Evolutionary conservation across 2,329 filamentous ascomycete genomes (phyloP), one percentile per base, ranked within the genome.

Genomic region (Botrytis elliptica): DNA sequence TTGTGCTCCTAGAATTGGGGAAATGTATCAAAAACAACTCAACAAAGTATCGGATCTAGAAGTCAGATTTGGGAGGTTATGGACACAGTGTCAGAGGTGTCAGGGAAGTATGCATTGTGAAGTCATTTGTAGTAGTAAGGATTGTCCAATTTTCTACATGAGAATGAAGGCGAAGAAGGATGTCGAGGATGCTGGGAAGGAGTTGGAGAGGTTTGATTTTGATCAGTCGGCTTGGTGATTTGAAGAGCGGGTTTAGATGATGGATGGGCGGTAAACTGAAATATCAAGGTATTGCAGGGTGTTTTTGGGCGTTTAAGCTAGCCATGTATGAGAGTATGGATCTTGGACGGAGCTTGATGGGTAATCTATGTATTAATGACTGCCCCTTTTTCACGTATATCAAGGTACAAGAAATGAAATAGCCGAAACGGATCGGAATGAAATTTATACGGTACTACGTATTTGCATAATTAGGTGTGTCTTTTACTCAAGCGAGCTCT

Each of bases 81-180:
- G 96, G 96, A 99, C 96, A 67, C 96, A 99, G 83, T 99, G 96
- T 82, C 96, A 99, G 85, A 88, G 96, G 60, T 99, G 96, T 82
- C 96, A 99, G 85, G 96, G 95, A 72, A 98, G 94, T 85, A 92
- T 99, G 88, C 96, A 99, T 84, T 96, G 94, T 82, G 96, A 99
- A 83, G 97, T 99, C 72, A 98, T 99, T 78, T 99, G 96, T 85
- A 95, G 92, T 76, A 95, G 92, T 82, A 93, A 94, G 82, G 96
- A 99, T 85, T 99, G 96, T 81, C 96, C 96, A 1, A 99, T 99
- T 80, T 99, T 99, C 83, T 99, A 99, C 83, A 99, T 99, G 96
- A 91, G 96, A 7, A 99, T 99, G 96, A 99, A 99, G 87, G 95
- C 95, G 46, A 97, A 98, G 88, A 99, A 99, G 86, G 96, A 99